Evolutionary conservation across 257 asterid species (phyloP).

Genomic region (Coffea canephora): DNA sequence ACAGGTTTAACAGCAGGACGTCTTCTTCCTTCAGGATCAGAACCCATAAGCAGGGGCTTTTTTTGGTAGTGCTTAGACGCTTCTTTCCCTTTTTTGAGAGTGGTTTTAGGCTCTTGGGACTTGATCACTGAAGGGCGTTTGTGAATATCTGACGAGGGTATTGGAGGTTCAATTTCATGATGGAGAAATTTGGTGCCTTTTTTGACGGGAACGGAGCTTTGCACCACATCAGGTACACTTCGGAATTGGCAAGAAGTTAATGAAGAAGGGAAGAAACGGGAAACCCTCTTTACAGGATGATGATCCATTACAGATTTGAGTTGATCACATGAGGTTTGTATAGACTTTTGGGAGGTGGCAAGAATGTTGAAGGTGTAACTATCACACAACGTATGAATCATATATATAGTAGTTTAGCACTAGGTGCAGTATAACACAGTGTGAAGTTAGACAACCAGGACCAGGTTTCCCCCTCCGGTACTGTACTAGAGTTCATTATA

Average conservation of each 20-base stretch:
- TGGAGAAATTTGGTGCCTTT: conserved; percentile 21
- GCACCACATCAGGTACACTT: conserved; percentile 42
- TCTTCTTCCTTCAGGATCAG: conserved; percentile 12
- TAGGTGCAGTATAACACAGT: neutral
- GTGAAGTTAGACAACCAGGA: neutral
- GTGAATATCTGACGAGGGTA: conserved; percentile 8
- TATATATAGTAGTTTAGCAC: neutral
- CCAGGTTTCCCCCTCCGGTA: neutral
- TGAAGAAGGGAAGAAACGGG: conserved; percentile 63
- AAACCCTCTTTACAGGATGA: conserved; percentile 38
- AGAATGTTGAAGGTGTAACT: neutral
- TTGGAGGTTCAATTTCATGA: neutral
- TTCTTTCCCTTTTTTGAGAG: neutral
- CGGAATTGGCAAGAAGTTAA: conserved; percentile 51
- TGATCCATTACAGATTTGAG: conserved; percentile 41
- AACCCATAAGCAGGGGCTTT: neutral
- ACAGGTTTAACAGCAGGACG: conserved; percentile 11
- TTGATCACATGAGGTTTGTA: neutral
- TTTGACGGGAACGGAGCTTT: conserved; percentile 34
- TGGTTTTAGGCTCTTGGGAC: conserved; percentile 18
- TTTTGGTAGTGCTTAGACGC: neutral
- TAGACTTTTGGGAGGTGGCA: neutral
- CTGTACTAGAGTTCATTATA: neutral
- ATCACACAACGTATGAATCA: neutral
- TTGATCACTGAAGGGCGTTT: conserved; percentile 7